Conservation (phyloP, 1,139 yeast genomes). For the Candida frijolesensis region DNA sequence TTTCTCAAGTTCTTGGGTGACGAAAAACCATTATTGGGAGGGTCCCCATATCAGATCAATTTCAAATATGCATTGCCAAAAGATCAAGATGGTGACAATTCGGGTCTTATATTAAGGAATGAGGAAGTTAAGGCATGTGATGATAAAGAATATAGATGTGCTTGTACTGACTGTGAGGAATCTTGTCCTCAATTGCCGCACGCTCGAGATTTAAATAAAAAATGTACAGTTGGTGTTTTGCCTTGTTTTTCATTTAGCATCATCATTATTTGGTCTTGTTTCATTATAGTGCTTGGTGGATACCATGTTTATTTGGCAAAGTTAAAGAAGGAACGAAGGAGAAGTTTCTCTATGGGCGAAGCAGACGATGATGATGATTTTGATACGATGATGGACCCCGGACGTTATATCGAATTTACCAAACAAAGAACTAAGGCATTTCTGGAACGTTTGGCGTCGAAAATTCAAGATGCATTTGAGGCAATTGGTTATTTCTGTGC, state of each 20-base stretch:
- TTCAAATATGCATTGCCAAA: slow-evolving; percentile 49
- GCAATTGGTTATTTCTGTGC: slow-evolving; percentile 58
- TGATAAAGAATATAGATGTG: slow-evolving; percentile 69
- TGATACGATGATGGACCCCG: slow-evolving; percentile 21
- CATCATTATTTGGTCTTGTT: slow-evolving; percentile 48
- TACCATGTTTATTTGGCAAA: slow-evolving; percentile 37
- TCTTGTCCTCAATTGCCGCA: slow-evolving; percentile 72
- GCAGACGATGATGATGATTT: slow-evolving; percentile 20
- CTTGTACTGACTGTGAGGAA: slow-evolving; percentile 85
- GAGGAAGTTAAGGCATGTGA: slow-evolving; percentile 57
- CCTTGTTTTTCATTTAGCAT: slow-evolving; percentile 77
- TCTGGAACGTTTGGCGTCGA: slow-evolving; percentile 17
- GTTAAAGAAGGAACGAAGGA: slow-evolving; percentile 12
- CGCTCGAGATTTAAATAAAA: slow-evolving; percentile 33
- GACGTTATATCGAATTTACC: slow-evolving; percentile 16
- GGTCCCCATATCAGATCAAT: slow-evolving; percentile 93
- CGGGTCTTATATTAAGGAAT: slow-evolving; percentile 26
- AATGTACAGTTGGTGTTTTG: slow-evolving; percentile 60
- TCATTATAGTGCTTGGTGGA: slow-evolving; percentile 39
- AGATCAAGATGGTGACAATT: slow-evolving; percentile 9
- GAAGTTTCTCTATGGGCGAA: slow-evolving; percentile 7
- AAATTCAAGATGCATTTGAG: slow-evolving; percentile 39
- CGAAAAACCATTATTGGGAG: slow-evolving; percentile 90
- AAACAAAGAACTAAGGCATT: slow-evolving; percentile 13
- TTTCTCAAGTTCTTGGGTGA: slow-evolving; percentile 91